Percentiles rank a stretch among this genome's conserved stretches.
phyloP scores from a whole-genome alignment of 768 basidiomycete genomes.

The Infundibulicybe gibba region DNA sequence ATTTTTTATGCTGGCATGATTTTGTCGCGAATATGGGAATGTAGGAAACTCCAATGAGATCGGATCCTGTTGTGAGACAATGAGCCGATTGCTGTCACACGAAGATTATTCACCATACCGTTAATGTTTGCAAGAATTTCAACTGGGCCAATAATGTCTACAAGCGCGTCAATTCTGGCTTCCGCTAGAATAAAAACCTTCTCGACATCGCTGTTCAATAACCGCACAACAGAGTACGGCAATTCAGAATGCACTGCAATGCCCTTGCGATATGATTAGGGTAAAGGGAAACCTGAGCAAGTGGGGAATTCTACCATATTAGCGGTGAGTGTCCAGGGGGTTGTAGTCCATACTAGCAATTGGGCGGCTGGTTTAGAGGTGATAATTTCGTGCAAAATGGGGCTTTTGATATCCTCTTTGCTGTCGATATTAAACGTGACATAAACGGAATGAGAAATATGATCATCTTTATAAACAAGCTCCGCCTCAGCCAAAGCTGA shows the following conservation, averaged over 20 bases:
- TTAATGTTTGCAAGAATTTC: constrained; percentile 31
- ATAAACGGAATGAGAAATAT: constrained; percentile 85
- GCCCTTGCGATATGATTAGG: constrained; percentile 47
- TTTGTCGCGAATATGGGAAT: constrained; percentile 51
- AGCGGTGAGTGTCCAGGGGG: constrained; percentile 94
- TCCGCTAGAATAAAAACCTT: constrained; percentile 44
- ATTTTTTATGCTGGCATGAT: constrained; percentile 20
- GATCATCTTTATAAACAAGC: constrained; percentile 84
- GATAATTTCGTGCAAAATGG: constrained; percentile 27
- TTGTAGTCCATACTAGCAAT: constrained; percentile 93
- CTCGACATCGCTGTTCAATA: constrained; percentile 6
- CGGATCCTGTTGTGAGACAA: constrained; percentile 28
- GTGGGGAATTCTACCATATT: constrained; percentile 73
- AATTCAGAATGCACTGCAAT: constrained; percentile 81
- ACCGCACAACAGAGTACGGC: constrained; percentile 52
- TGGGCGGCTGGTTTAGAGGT: constrained; percentile 30
- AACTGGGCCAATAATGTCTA: constrained; percentile 29
- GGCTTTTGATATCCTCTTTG: constrained; percentile 12
- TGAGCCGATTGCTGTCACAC: not conserved
- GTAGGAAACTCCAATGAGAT: constrained; percentile 62
- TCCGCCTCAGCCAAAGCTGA: constrained; percentile 97
- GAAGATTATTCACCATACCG: constrained; percentile 21
- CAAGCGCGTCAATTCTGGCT: constrained; percentile 41
- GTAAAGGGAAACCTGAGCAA: not conserved
- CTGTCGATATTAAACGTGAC: constrained; percentile 69